phyloP scores from a whole-genome alignment of 352 stramenopile genomes.

The Phytopythium boreale region DNA sequence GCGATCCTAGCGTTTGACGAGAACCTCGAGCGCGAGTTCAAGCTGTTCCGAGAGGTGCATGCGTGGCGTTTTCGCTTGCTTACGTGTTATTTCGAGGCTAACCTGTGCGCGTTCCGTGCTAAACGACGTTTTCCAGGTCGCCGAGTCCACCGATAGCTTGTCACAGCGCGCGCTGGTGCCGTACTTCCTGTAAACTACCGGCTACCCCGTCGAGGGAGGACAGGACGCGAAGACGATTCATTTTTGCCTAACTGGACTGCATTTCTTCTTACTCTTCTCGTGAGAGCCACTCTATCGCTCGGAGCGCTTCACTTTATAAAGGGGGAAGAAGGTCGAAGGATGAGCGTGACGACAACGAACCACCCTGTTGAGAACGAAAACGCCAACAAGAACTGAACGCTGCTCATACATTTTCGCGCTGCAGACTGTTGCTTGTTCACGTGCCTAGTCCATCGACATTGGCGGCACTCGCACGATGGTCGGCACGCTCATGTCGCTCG shows the following conservation, averaged over 20 bases:
- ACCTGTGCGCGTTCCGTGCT: neutral
- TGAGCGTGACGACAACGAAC: neutral
- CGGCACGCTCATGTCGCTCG: slow-evolving; percentile 4
- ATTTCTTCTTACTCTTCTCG: neutral
- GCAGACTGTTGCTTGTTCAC: neutral
- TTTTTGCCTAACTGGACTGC: slow-evolving; percentile 4
- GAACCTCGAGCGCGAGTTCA: slow-evolving; percentile 85
- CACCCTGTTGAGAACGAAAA: neutral
- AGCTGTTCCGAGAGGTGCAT: slow-evolving; percentile 83
- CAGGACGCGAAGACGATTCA: slow-evolving; percentile 8
- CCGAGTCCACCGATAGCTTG: slow-evolving; percentile 79
- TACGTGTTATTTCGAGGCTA: neutral
- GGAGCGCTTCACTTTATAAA: neutral
- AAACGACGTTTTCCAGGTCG: slow-evolving; percentile 67
- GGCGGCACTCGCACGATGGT: neutral
- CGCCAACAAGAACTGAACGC: neutral
- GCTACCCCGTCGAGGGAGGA: slow-evolving; percentile 2
- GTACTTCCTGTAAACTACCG: slow-evolving; percentile 80
- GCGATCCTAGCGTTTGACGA: slow-evolving; percentile 83
- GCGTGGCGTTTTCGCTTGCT: slow-evolving; percentile 9
- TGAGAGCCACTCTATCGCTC: neutral
- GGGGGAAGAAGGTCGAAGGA: neutral
- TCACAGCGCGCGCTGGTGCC: slow-evolving; percentile 74
- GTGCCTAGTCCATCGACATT: neutral
- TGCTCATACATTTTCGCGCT: neutral